These are phyloP conservation scores for Eucalyptus camaldulensis DNA, from an alignment of 345 rosid species.

Conservation along the genomic window DNA sequence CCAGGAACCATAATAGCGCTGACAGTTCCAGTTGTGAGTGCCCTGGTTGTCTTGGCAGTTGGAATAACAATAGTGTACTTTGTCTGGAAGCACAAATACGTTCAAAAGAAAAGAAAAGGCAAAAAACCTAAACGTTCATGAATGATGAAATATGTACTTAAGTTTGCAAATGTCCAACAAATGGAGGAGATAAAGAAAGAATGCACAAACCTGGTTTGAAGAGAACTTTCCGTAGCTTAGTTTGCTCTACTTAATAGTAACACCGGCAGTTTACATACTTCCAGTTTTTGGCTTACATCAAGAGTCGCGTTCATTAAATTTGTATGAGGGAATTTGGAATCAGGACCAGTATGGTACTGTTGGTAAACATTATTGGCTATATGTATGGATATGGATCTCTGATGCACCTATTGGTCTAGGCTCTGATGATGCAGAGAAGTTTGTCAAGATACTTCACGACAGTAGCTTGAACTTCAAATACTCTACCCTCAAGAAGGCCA, in stretches of 20 bases:
- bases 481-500: conserved; percentile 79
- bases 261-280: not conserved
- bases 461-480: conserved; percentile 88
- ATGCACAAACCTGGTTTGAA: not conserved
- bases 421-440: conserved; percentile 46
- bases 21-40: conserved; percentile 60
- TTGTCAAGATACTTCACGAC: conserved; percentile 62
- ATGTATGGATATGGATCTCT: not conserved
- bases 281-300: not conserved
- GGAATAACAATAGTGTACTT: conserved; percentile 40
- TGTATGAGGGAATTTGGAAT: not conserved
- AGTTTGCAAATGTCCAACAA: not conserved
- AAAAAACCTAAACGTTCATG: not conserved
- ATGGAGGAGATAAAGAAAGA: not conserved
- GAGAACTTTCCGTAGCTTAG: not conserved
- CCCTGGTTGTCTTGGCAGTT: conserved; percentile 44
- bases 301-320: not conserved
- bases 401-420: conserved; percentile 17
- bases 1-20: conserved; percentile 49
- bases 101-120: conserved; percentile 72
- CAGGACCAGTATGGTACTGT: not conserved
- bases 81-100: conserved; percentile 51
- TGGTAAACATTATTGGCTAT: not conserved
- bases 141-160: not conserved
- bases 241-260: not conserved